Evolutionary conservation across 345 rosid species (phyloP), one percentile per base, ranked within the genome.

Genomic region (Litchi chinensis): DNA sequence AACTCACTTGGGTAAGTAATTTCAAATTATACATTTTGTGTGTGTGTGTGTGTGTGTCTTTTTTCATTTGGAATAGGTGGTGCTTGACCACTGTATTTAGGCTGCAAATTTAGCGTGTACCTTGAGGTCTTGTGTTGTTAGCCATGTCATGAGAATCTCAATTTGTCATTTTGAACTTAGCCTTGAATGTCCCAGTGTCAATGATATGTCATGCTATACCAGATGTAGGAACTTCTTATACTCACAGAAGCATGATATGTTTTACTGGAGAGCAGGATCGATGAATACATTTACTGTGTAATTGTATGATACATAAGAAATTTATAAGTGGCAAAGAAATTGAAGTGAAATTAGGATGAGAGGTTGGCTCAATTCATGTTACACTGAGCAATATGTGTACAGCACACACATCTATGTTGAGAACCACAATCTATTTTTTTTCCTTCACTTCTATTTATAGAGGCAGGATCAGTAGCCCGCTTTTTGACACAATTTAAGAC

Each of bases 1-100:
- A 95, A 82, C 85, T 92, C 76, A 90, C 95, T 10, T 89, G 98
- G 98, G 99, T 95, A 86, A 85, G 95, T 66, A 75, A 75, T 54
- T 72, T 48, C 40, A 66, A 32, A 15, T 22, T 74, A 52, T 57
- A 59, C 44, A 8, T 44, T 6, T 6, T 44, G n/a, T n/a, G n/a
- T 44, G 50, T 44, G 3, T 6, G 11, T 44, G 50, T 44, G 7
- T 44, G 50, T 56, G 48, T 37, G 52, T 46, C n/a, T 39, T 24
- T 32, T 57, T 24, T 56, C 48, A 18, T 43, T 70, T 73, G n/a
- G 8, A 77, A 65, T 71, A 26, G 18, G 16, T 57, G 65, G 26
- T 54, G 56, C 40, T 72, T 32, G 16, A 32, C 9, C 6, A 44
- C 22, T 5, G n/a, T 3, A 5, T 37, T 56, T 56, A 37, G 24